Percentiles rank a stretch among this genome's conserved stretches.
Evolutionary conservation across 257 asterid genomes (phyloP).

Genomic region (Solanum clarkiae): DNA sequence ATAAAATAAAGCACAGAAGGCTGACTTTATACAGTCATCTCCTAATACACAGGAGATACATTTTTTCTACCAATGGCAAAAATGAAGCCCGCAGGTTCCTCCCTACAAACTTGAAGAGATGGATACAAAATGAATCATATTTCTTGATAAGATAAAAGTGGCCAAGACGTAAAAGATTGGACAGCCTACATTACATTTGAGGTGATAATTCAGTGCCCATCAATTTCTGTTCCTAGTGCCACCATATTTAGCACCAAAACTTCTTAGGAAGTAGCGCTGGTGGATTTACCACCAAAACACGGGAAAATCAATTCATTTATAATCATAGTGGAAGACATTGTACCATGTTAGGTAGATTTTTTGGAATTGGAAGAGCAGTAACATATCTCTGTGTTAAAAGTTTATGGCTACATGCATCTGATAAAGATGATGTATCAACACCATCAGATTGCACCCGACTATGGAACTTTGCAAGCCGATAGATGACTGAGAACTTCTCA

Average conservation of each 20-base stretch:
- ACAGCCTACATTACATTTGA: neutral
- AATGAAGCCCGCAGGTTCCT: neutral
- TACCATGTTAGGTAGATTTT: slow-evolving; percentile 34
- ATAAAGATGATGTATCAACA: slow-evolving; percentile 23
- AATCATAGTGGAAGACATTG: slow-evolving; percentile 54
- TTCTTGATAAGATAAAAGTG: neutral
- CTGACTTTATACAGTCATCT: neutral
- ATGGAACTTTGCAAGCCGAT: slow-evolving; percentile 70
- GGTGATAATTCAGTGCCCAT: neutral
- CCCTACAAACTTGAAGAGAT: neutral
- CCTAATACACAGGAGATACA: neutral
- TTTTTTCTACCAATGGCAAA: neutral
- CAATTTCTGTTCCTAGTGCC: neutral
- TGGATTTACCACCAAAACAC: neutral
- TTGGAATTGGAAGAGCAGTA: slow-evolving; percentile 52
- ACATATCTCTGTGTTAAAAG: slow-evolving; percentile 39
- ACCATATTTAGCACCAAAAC: neutral
- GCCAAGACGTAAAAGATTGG: neutral
- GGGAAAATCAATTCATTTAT: neutral
- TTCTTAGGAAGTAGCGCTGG: neutral
- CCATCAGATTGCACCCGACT: slow-evolving; percentile 25
- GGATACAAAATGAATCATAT: neutral
- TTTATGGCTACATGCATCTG: slow-evolving; percentile 11
- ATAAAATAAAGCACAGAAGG: neutral
- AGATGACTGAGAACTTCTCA: slow-evolving; percentile 52